phyloP scores from a whole-genome alignment of 805 yeast genomes.

The Lipomyces starkeyi region DNA sequence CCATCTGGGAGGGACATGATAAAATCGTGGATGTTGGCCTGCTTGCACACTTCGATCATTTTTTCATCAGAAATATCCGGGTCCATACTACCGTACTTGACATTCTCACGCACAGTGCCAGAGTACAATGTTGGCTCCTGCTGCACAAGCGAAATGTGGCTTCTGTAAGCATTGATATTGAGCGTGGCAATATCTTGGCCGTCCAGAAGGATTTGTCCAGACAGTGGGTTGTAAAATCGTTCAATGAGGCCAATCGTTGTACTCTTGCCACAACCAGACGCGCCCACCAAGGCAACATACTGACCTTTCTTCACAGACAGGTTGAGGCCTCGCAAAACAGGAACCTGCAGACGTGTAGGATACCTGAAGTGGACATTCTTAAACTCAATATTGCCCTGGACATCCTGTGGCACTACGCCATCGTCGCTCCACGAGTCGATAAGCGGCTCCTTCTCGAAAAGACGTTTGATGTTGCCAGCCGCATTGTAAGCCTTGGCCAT shows the following conservation, averaged over 20 bases:
- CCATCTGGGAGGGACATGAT: too few species aligned
- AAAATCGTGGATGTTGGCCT: too few species aligned
- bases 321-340: conserved; percentile 41
- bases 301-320: conserved; percentile 68
- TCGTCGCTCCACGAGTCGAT: conserved; percentile 46
- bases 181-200: conserved; percentile 31
- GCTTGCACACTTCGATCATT: too few species aligned
- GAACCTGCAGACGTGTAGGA: conserved; percentile 44
- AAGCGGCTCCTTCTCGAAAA: conserved; percentile 47
- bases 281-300: conserved; percentile 88
- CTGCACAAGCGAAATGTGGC: too few species aligned
- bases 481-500: conserved; percentile 52
- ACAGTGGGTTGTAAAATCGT: conserved; percentile 35
- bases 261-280: conserved; percentile 63
- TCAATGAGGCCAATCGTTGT: conserved; percentile 59
- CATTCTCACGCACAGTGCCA: too few species aligned
- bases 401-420: conserved; percentile 43
- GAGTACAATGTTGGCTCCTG: too few species aligned
- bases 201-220: conserved; percentile 31
- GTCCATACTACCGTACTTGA: too few species aligned
- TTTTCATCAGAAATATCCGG: too few species aligned
- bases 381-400: conserved; percentile 59
- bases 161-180: too few species aligned
- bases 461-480: conserved; percentile 45
- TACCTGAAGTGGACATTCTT: conserved; percentile 45